Evolutionary conservation across 2,329 filamentous ascomycete species (phyloP), one percentile per base, ranked within the genome.

Genomic region (Fusarium xylarioides): DNA sequence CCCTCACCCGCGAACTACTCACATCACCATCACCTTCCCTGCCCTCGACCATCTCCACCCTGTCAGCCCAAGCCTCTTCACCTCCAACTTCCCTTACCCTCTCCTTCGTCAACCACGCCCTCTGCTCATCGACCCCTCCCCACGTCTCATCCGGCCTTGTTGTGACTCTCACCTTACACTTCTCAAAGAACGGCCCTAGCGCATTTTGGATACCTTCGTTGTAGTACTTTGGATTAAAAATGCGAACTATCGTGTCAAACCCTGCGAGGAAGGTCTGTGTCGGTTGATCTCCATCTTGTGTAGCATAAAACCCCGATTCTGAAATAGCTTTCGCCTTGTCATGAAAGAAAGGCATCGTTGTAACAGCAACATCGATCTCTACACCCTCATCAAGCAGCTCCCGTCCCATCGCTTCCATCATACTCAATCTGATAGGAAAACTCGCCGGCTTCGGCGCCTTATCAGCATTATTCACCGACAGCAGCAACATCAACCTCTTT

Each of bases 211-310:
- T 88, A 6, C 63, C 59, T 18, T 65, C 57, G 11, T 46, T 64
- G 28, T 94, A 94, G 81, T 95, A 95, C 79, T 92, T 93, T 1
- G 91, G 87, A 54, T 93, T 85, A 60, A 93, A 89, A 58, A 95
- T 89, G 26, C 93, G 88, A 21, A 92, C 89, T 11, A 95, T 82
- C 1, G 93, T 95, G 76, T 95, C 93, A 79, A 90, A 95, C 34
- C 93, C 93, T 4, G 90, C 88, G 5, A 95, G 87, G 76, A 93
- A 93, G 8, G 93, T 83, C 76, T 94, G 92, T 59, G 86, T 83
- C 12, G 80, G 77, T 15, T 77, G 53, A 23, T 32, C 23, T 15
- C 37, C 42, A 35, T 19, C 63, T 11, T 38, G n/a, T 11, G 42
- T 26, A 72, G 32, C 35, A 19, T 89, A 90, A 42, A 84, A 83